phyloP scores from a whole-genome alignment of 2,329 filamentous ascomycete genomes.

The Pseudogymnoascus sp. region DNA sequence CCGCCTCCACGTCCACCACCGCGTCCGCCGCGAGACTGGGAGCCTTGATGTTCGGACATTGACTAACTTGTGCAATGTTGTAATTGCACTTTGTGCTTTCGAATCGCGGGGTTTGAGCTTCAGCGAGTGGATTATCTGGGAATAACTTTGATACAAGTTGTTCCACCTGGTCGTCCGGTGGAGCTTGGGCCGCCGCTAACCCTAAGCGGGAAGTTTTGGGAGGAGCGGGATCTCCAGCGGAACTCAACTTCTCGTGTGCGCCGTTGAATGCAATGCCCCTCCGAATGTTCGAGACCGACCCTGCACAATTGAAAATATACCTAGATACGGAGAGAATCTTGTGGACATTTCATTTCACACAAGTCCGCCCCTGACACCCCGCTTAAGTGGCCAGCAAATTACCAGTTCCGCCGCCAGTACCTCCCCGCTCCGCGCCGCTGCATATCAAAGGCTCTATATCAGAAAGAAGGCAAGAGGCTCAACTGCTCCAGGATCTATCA shows the following conservation, averaged over 20 bases:
- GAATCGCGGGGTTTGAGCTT: constrained; percentile 8
- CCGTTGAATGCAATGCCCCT: neutral
- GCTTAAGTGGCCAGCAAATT: neutral
- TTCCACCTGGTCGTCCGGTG: constrained; percentile 6
- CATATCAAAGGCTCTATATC: neutral
- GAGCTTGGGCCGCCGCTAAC: constrained; percentile 9
- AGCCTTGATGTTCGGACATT: constrained; percentile 10
- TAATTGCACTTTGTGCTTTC: constrained; percentile 9
- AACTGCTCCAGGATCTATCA: neutral
- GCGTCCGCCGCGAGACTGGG: constrained; percentile 31
- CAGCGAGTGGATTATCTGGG: neutral
- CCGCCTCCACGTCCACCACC: constrained; percentile 28
- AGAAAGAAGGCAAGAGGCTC: neutral
- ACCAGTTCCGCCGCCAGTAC: neutral
- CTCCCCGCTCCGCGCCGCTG: constrained; percentile 9
- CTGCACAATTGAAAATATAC: neutral
- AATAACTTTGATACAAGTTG: constrained; percentile 5
- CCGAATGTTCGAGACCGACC: constrained; percentile 5
- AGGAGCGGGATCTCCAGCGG: constrained; percentile 6
- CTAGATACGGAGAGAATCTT: neutral
- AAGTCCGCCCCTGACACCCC: constrained; percentile 1
- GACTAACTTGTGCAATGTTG: constrained; percentile 5
- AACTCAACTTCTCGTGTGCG: neutral
- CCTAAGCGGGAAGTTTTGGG: constrained; percentile 9
- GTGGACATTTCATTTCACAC: neutral